Conservation (phyloP, 1,284 basidiomycete species). For the Chalciporus sp. region DNA sequence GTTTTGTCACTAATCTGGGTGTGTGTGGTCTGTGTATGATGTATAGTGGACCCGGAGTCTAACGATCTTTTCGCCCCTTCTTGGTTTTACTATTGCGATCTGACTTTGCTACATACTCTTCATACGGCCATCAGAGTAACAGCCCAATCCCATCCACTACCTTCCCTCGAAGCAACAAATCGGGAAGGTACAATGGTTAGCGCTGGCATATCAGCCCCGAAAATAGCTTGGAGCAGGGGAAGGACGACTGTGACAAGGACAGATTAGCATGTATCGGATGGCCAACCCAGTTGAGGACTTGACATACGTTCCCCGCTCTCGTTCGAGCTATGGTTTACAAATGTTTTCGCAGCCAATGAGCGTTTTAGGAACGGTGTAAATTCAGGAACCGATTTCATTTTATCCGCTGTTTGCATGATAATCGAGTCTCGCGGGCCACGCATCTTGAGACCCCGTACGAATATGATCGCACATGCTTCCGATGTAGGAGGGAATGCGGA, state of each 20-base stretch:
- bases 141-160: conserved; percentile 59
- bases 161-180: conserved; percentile 42
- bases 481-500: conserved; percentile 43
- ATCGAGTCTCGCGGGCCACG: conserved; percentile 4
- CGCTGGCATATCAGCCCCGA: conserved; percentile 37
- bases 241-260: conserved; percentile 13
- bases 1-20: neutral
- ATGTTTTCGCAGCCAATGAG: conserved; percentile 28
- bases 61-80: neutral
- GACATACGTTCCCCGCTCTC: conserved; percentile 18
- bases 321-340: conserved; percentile 18
- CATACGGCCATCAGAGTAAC: conserved; percentile 42
- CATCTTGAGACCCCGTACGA: conserved; percentile 37
- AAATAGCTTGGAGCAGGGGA: conserved; percentile 22
- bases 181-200: conserved; percentile 59
- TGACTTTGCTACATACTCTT: neutral
- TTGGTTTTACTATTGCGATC: neutral
- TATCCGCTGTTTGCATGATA: conserved; percentile 15
- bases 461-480: conserved; percentile 47
- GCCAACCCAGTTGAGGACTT: neutral
- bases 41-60: neutral
- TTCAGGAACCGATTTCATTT: conserved; percentile 27
- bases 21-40: conserved; percentile 8
- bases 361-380: conserved; percentile 23
- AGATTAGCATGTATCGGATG: neutral